phyloP scores from a whole-genome alignment of 73 alveolate species.

The Paramecium biaurelia region DNA sequence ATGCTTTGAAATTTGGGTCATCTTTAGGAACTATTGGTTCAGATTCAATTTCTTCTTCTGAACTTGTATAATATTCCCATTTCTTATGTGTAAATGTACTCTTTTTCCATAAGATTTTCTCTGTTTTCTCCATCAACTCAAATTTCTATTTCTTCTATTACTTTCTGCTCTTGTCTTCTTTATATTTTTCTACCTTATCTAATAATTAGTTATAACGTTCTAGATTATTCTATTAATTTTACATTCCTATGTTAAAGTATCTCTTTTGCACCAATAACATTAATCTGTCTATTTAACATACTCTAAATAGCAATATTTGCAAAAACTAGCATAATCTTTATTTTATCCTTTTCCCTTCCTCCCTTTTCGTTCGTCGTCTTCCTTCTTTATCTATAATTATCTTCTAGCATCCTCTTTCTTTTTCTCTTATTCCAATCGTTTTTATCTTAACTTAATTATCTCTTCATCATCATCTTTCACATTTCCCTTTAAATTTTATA shows the following conservation, averaged over 20 bases:
- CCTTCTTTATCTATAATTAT: conserved; percentile 72
- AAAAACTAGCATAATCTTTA: conserved; percentile 84
- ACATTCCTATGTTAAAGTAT: conserved; percentile 83
- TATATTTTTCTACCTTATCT: conserved; percentile 85
- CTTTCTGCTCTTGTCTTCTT: conserved; percentile 78
- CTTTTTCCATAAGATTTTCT: conserved; percentile 92
- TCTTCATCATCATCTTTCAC: conserved; percentile 78
- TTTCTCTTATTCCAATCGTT: conserved; percentile 73
- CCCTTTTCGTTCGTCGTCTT: conserved; percentile 82
- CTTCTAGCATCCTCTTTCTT: conserved; percentile 68
- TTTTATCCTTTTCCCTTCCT: conserved; percentile 96
- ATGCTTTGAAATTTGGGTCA: conserved; percentile 97
- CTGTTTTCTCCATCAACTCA: conserved; percentile 96
- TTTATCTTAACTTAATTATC: conserved; percentile 69
- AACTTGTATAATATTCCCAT: conserved; percentile 97
- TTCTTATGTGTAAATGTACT: conserved; percentile 93
- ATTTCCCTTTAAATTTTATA: background rate
- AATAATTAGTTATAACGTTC: conserved; percentile 78
- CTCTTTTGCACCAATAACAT: conserved; percentile 87
- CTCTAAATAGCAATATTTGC: conserved; percentile 92
- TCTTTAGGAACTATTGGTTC: conserved; percentile 96
- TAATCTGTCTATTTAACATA: conserved; percentile 79
- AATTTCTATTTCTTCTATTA: conserved; percentile 91
- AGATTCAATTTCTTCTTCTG: conserved; percentile 83
- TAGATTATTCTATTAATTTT: conserved; percentile 66